phyloP scores from a whole-genome alignment of 2,329 filamentous ascomycete species.

The Proliferodiscus dingleyae region DNA sequence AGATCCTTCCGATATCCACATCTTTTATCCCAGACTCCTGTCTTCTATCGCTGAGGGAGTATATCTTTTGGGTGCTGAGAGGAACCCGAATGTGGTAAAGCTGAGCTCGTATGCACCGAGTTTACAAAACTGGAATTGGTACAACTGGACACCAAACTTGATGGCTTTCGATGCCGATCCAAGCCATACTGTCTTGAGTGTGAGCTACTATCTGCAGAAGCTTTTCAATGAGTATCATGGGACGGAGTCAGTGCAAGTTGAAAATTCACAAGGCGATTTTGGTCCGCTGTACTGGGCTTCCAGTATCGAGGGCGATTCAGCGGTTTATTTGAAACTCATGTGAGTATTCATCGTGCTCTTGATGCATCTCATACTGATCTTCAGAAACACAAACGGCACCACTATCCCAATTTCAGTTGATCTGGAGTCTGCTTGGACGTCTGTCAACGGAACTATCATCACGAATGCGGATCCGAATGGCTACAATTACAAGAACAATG shows the following conservation, averaged over 20 bases:
- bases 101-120: constrained; percentile 26
- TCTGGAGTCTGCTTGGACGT: constrained; percentile 13
- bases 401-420: constrained; percentile 10
- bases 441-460: constrained; percentile 20
- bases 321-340: constrained; percentile 21
- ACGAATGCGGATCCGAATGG: constrained; percentile 15
- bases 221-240: constrained; percentile 42
- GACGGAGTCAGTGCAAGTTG: constrained; percentile 39
- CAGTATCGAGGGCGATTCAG: constrained; percentile 18
- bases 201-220: constrained; percentile 20
- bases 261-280: constrained; percentile 32
- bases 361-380: not conserved
- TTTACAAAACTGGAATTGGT: constrained; percentile 31
- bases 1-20: not conserved
- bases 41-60: constrained; percentile 11
- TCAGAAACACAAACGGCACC: constrained; percentile 16
- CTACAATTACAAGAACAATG: constrained; percentile 22
- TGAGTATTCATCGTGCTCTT: constrained; percentile 8
- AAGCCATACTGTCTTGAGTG: constrained; percentile 9
- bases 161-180: constrained; percentile 14
- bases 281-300: constrained; percentile 46
- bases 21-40: not conserved
- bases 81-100: constrained; percentile 16
- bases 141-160: constrained; percentile 22
- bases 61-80: constrained; percentile 17